phyloP scores from a whole-genome alignment of 352 stramenopile genomes.

The Phytophthora melonis region DNA sequence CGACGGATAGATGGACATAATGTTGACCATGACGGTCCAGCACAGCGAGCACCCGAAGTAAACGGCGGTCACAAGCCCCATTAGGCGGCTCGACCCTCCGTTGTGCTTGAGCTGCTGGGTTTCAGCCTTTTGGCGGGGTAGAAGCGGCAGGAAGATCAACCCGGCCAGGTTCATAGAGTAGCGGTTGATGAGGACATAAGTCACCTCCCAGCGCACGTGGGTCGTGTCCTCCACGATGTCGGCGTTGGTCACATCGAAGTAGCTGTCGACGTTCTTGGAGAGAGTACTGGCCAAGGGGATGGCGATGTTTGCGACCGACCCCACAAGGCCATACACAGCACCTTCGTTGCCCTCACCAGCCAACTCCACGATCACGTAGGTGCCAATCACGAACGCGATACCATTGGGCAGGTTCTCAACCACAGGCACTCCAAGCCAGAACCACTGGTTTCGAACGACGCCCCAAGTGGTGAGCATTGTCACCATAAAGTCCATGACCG shows the following conservation, averaged over 20 bases:
- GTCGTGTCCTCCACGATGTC: conserved; percentile 51
- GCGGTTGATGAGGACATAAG: conserved; percentile 50
- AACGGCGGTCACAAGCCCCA: conserved; percentile 43
- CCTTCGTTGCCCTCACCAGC: conserved; percentile 55
- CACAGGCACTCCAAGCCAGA: conserved; percentile 51
- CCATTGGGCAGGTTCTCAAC: conserved; percentile 46
- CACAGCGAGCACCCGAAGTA: conserved; percentile 39
- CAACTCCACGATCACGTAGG: conserved; percentile 60
- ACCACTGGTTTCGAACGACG: conserved; percentile 56
- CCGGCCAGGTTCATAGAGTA: conserved; percentile 44
- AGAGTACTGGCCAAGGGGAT: conserved; percentile 52
- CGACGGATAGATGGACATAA: conserved; percentile 40
- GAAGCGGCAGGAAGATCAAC: conserved; percentile 44
- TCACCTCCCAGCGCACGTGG: conserved; percentile 49
- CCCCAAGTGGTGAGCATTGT: conserved; percentile 49
- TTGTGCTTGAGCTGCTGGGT: conserved; percentile 51
- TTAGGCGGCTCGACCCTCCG: conserved; percentile 41
- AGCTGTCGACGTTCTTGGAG: conserved; percentile 46
- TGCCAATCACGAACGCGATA: conserved; percentile 53
- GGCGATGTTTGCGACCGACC: conserved; percentile 53
- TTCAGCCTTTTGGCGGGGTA: conserved; percentile 57
- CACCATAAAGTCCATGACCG: conserved; percentile 41
- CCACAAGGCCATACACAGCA: conserved; percentile 52
- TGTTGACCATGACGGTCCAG: conserved; percentile 43
- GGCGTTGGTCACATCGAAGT: conserved; percentile 54